Percentiles rank a stretch among this genome's conserved stretches.
These are phyloP conservation scores for Ustilago xerochloae DNA, from an alignment of 1,284 basidiomycete species.

Conservation along the genomic window DNA sequence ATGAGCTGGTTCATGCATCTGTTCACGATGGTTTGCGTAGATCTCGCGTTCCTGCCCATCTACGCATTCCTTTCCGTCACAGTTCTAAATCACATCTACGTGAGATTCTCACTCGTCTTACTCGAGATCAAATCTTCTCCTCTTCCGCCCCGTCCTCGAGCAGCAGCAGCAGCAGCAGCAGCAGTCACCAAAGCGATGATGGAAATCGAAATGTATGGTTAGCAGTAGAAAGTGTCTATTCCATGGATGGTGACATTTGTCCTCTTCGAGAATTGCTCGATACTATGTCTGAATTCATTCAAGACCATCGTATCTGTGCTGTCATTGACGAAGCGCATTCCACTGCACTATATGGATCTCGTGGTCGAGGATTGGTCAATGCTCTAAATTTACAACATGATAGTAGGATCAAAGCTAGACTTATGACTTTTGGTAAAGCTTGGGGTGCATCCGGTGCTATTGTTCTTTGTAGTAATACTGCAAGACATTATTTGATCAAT, in stretches of 20 bases:
- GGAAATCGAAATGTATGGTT: constrained; percentile 70
- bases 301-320: constrained; percentile 62
- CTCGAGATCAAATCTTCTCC: constrained; percentile 1
- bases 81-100: constrained; percentile 26
- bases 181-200: background rate
- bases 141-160: no score
- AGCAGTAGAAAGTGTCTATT: constrained; percentile 89
- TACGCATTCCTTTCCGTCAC: constrained; percentile 36
- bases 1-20: constrained; percentile 89
- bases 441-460: constrained; percentile 73
- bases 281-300: constrained; percentile 74
- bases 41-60: constrained; percentile 69
- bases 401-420: constrained; percentile 40
- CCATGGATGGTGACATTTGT: constrained; percentile 93
- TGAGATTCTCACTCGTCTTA: constrained; percentile 13
- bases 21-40: constrained; percentile 92
- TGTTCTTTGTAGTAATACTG: constrained; percentile 77
- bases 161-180: no score
- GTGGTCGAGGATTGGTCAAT: constrained; percentile 51
- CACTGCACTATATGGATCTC: constrained; percentile 77
- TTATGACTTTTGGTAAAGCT: constrained; percentile 66
- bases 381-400: constrained; percentile 32
- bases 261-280: constrained; percentile 78
- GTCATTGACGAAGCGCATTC: constrained; percentile 84
- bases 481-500: constrained; percentile 87